Evolutionary conservation across 768 basidiomycete genomes (phyloP).

Genomic region (Suillus cothurnatus): DNA sequence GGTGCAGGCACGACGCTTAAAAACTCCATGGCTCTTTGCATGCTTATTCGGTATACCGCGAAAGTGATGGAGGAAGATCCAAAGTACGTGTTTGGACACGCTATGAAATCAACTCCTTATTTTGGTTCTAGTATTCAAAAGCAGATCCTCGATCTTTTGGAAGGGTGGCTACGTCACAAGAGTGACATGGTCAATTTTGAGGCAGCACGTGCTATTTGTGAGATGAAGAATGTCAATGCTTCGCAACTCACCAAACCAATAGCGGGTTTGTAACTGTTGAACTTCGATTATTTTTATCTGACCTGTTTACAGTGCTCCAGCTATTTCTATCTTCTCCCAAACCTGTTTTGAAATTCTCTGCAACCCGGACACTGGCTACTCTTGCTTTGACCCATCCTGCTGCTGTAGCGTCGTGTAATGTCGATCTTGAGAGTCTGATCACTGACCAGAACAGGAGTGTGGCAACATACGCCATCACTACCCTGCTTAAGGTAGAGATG

Average conservation of each 20-base stretch:
- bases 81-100: slow-evolving; percentile 65
- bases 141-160: slow-evolving; percentile 91
- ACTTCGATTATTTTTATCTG: slow-evolving; percentile 6
- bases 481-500: slow-evolving; percentile 79
- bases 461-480: slow-evolving; percentile 98
- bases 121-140: slow-evolving; percentile 70
- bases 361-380: slow-evolving; percentile 90
- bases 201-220: slow-evolving; percentile 95
- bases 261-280: slow-evolving; percentile 58
- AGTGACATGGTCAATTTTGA: slow-evolving; percentile 99
- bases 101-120: slow-evolving; percentile 9
- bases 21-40: slow-evolving; percentile 96
- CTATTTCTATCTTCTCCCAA: slow-evolving; percentile 96
- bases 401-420: slow-evolving; percentile 89
- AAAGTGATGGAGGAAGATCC: slow-evolving; percentile 99
- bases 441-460: slow-evolving; percentile 94
- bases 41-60: slow-evolving; percentile 98
- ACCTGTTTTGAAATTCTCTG: slow-evolving; percentile 93
- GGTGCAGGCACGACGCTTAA: slow-evolving; percentile 84
- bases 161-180: slow-evolving; percentile 96
- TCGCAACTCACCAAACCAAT: slow-evolving; percentile 86
- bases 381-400: slow-evolving; percentile 86
- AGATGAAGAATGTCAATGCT: slow-evolving; percentile 83
- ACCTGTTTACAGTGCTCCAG: slow-evolving; percentile 69
- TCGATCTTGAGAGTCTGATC: slow-evolving; percentile 96